Conservation (phyloP, 192 early-diverging fungal species). For the Linnemannia exigua region DNA sequence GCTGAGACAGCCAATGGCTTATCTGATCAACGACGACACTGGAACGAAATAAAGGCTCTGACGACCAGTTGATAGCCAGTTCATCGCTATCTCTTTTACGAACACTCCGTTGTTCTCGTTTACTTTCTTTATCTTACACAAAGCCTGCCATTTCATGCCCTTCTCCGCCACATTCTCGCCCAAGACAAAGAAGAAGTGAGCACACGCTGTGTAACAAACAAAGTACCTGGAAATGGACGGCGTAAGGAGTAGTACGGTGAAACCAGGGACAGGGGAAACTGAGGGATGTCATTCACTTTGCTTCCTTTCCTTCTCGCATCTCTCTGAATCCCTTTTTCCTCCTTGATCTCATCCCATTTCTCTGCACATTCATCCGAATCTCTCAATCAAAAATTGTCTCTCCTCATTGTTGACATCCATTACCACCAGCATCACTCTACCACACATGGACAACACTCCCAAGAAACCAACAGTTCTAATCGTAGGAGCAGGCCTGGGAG, state of each 20-base stretch:
- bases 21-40: too few relatives aligned
- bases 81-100: too few relatives aligned
- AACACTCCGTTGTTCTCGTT: too few relatives aligned
- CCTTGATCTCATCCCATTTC: neutral
- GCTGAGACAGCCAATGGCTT: too few relatives aligned
- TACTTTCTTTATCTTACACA: too few relatives aligned
- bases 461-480: neutral
- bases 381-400: neutral
- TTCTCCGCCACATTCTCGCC: too few relatives aligned
- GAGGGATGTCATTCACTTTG: neutral
- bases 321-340: neutral
- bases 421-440: neutral
- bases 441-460: neutral
- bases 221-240: too few relatives aligned
- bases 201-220: neutral
- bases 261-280: neutral
- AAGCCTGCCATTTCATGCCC: too few relatives aligned
- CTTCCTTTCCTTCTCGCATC: neutral
- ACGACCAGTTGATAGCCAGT: too few relatives aligned
- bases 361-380: neutral
- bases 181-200: neutral
- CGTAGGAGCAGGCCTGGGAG: slow-evolving; percentile 3
- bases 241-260: too few relatives aligned
- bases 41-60: too few relatives aligned
- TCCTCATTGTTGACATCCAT: neutral